Conservation (phyloP, 2,329 filamentous ascomycete genomes). For the Cytospora schulzeri region DNA sequence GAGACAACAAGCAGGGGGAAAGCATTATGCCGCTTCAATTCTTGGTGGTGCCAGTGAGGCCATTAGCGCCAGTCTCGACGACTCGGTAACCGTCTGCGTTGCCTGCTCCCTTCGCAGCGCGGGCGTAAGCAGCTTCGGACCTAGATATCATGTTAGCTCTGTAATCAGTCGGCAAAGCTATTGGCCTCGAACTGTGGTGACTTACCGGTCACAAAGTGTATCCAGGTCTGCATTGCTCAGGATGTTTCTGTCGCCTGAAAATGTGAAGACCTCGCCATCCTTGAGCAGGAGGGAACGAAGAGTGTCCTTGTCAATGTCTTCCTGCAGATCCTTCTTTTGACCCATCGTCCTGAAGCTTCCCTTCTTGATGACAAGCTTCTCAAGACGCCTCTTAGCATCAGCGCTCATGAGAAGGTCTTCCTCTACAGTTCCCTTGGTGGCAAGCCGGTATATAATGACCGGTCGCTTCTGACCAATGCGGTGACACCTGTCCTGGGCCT, state of each 20-base stretch:
- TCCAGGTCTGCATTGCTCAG: slow-evolving; percentile 76
- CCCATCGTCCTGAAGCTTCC: slow-evolving; percentile 76
- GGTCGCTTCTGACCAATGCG: slow-evolving; percentile 91
- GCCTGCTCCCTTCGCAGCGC: slow-evolving; percentile 78
- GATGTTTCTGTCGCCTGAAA: slow-evolving; percentile 63
- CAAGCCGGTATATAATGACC: slow-evolving; percentile 90
- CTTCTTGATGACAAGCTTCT: slow-evolving; percentile 95
- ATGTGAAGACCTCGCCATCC: slow-evolving; percentile 69
- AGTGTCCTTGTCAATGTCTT: slow-evolving; percentile 61
- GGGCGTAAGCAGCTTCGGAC: slow-evolving; percentile 63
- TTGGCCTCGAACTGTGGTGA: neutral
- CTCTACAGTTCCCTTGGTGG: slow-evolving; percentile 91
- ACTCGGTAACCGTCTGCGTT: slow-evolving; percentile 72
- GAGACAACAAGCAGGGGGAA: neutral
- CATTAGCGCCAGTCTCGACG: slow-evolving; percentile 71
- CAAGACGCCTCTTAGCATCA: slow-evolving; percentile 86
- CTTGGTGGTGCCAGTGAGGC: slow-evolving; percentile 40
- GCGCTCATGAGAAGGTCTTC: slow-evolving; percentile 84
- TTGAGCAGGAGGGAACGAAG: slow-evolving; percentile 65
- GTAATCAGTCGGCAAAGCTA: neutral
- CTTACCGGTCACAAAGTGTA: slow-evolving; percentile 72
- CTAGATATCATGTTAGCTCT: slow-evolving; percentile 32
- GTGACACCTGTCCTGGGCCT: slow-evolving; percentile 94
- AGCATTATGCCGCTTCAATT: neutral
- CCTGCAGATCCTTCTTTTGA: slow-evolving; percentile 58